Base-by-base conservation (phyloP, 148 eudicot genomes). In the Diospyros kaki region DNA sequence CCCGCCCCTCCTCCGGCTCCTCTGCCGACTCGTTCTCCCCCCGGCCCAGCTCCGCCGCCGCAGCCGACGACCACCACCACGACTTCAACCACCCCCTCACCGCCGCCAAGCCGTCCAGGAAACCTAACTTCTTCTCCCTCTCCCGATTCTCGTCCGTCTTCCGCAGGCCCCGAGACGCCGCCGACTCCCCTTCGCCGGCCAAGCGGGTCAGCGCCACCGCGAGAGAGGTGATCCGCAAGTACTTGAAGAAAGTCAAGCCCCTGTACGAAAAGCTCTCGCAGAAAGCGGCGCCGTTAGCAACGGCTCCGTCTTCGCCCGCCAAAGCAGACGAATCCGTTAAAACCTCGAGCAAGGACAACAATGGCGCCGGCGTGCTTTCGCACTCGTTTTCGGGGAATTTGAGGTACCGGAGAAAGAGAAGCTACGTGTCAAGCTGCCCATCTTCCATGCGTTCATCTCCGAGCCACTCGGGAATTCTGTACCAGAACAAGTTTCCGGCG, bases 361-460 rank as follows among this genome's bases (percentile, higher is more conserved):
- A 74, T 2, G 65, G 63, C 0, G 53, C 52, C 1, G 65, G 63
- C 0, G 53, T 52, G 2, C 68, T 77, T 41, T 79, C 84, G 1
- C 84, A 85, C 55, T 88, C 97, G 2, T 88, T 93, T 76, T 93
- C 95, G 0, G 97, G 90, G n/a, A 93, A 86, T 67, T 45, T 89
- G 45, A 62, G 87, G 76, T 82, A 85, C 75, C 85, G 84, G 7
- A 77, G 78, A 6, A 78, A 81, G 60, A 86, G 82, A 52, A 82
- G 88, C 38, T 69, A 50, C 61, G 88, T 85, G 0, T 82, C 90
- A 1, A 94, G 98, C 78, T 94, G 98, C 61, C 98, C 98, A 12
- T 87, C 93, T 4, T 94, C 98, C 41, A 92, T 92, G 92, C 70
- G 96, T 39, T 92, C 97, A 2, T 94, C 98, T 0, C 98, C 98